Percentiles rank a stretch among this genome's conserved stretches.
Evolutionary conservation across 257 asterid genomes (phyloP).

Genomic region (Ilex asprella): DNA sequence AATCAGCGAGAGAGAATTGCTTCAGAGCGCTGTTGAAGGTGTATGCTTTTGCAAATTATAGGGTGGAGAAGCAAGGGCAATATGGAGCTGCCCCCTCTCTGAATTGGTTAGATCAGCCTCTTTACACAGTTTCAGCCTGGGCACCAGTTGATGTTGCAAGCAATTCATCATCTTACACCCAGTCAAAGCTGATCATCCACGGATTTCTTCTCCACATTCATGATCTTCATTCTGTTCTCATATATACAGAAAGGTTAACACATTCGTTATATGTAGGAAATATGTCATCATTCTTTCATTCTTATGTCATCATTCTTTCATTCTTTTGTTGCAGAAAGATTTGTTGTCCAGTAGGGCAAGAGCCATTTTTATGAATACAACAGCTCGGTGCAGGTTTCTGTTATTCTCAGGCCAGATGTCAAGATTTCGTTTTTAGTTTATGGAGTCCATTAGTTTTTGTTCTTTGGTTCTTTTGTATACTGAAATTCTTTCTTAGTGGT

Average conservation of each 20-base stretch:
- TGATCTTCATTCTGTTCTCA: constrained; percentile 1
- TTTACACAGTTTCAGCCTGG: constrained; percentile 76
- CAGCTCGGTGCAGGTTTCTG: background rate
- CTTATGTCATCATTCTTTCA: constrained; percentile 49
- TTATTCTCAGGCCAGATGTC: constrained; percentile 9
- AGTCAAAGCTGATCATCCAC: constrained; percentile 17
- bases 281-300: constrained; percentile 44
- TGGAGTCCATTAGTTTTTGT: too few relatives aligned
- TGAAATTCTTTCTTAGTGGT: background rate
- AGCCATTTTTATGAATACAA: background rate
- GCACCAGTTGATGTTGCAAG: constrained; percentile 42
- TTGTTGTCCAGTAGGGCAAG: constrained; percentile 22
- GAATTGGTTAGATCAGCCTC: constrained; percentile 75
- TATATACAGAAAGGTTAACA: constrained; percentile 20
- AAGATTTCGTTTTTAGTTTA: background rate
- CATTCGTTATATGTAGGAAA: constrained; percentile 49
- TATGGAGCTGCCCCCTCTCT: constrained; percentile 36
- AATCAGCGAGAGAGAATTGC: constrained; percentile 50
- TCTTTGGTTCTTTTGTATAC: background rate
- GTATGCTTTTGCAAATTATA: constrained; percentile 40
- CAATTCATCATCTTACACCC: constrained; percentile 34
- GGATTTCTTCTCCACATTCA: constrained; percentile 6
- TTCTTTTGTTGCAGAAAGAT: constrained; percentile 61
- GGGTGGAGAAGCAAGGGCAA: constrained; percentile 36
- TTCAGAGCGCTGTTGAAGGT: constrained; percentile 79